These are phyloP conservation scores for Pseudogymnoascus pannorum DNA, from an alignment of 2,329 filamentous ascomycete species.

Conservation along the genomic window DNA sequence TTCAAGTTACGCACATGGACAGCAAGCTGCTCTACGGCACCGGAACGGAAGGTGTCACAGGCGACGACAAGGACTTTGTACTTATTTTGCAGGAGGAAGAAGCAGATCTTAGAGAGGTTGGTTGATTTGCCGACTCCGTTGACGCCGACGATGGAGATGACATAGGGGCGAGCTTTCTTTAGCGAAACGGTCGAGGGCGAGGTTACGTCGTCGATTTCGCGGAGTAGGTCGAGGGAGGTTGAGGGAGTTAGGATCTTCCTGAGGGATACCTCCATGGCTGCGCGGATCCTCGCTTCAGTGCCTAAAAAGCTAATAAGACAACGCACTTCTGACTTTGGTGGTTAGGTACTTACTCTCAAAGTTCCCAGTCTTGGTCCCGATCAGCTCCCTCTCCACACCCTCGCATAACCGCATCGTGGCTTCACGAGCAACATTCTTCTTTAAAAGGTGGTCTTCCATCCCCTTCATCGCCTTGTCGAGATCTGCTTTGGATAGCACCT, in stretches of 20 bases:
- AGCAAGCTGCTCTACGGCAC: slow-evolving; percentile 91
- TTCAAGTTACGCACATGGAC: slow-evolving; percentile 92
- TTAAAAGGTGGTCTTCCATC: slow-evolving; percentile 90
- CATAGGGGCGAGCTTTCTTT: slow-evolving; percentile 70
- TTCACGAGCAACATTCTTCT: slow-evolving; percentile 94
- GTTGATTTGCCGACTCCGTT: slow-evolving; percentile 98
- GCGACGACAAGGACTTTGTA: slow-evolving; percentile 91
- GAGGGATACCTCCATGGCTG: slow-evolving; percentile 85
- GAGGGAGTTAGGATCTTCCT: slow-evolving; percentile 95
- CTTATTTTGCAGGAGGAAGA: slow-evolving; percentile 95
- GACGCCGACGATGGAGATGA: slow-evolving; percentile 96
- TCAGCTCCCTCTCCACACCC: slow-evolving; percentile 80
- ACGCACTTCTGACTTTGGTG: not conserved
- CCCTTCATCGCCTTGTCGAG: slow-evolving; percentile 87
- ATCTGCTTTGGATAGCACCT: slow-evolving; percentile 81
- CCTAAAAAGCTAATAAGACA: slow-evolving; percentile 21
- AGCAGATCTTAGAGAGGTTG: slow-evolving; percentile 95
- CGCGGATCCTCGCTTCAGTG: slow-evolving; percentile 73
- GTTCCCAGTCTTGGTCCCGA: slow-evolving; percentile 83
- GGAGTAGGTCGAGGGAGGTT: slow-evolving; percentile 85
- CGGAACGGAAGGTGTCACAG: slow-evolving; percentile 93
- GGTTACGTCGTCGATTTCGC: slow-evolving; percentile 78
- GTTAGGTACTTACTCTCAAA: slow-evolving; percentile 57
- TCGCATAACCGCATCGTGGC: slow-evolving; percentile 86
- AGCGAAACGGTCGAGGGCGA: slow-evolving; percentile 57